These are phyloP conservation scores for Backusella macrospora DNA, from an alignment of 192 early-diverging fungal species.

Conservation along the genomic window DNA sequence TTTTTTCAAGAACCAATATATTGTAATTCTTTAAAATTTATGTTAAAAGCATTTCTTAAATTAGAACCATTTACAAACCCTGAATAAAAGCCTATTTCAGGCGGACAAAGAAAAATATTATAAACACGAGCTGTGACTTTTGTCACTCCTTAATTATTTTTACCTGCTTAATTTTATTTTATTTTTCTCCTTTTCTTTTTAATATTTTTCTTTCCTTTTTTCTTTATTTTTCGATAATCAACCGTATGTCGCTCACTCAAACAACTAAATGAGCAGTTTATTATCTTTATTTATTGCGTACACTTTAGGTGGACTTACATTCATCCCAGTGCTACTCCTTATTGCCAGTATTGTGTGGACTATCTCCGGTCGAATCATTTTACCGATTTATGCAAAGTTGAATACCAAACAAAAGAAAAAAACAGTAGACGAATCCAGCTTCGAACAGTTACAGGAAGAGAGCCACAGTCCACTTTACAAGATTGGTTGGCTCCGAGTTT, in stretches of 20 bases:
- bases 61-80: slow-evolving; percentile 3
- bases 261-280: slow-evolving; percentile 4
- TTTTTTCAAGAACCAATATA: background rate
- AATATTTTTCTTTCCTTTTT: slow-evolving; percentile 8
- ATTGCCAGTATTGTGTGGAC: slow-evolving; percentile 25
- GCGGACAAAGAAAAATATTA: slow-evolving; percentile 10
- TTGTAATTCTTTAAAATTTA: background rate
- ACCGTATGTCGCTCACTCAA: background rate
- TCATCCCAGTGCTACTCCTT: slow-evolving; percentile 42
- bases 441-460: background rate
- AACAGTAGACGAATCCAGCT: background rate
- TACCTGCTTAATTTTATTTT: slow-evolving; percentile 12
- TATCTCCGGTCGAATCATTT: background rate
- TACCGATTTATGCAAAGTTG: background rate
- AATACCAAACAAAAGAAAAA: background rate
- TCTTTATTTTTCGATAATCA: background rate
- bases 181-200: slow-evolving; percentile 3
- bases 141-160: slow-evolving; percentile 7
- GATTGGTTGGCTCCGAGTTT: slow-evolving; percentile 46
- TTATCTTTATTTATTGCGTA: slow-evolving; percentile 42
- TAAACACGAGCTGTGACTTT: slow-evolving; percentile 15
- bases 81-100: background rate
- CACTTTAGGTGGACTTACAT: slow-evolving; percentile 47
- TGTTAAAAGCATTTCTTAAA: background rate
- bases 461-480: slow-evolving; percentile 30